Evolutionary conservation across 371 early-diverging fungal species (phyloP).

Genomic region (Dinochytrium kinnereticum): DNA sequence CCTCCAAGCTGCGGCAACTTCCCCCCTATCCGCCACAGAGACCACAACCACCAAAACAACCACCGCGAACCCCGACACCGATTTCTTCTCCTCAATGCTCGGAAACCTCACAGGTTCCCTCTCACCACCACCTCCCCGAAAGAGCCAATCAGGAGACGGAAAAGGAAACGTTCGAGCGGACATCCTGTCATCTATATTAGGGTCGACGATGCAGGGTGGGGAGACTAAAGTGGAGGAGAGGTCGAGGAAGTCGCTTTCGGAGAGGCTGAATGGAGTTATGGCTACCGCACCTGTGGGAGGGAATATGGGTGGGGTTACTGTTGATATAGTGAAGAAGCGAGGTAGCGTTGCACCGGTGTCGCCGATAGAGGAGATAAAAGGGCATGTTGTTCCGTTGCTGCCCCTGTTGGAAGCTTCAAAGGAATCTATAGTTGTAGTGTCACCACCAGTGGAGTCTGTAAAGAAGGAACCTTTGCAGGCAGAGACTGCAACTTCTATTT

Average conservation of each 20-base stretch:
- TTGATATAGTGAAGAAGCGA: not conserved
- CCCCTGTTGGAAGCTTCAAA: too few relatives aligned
- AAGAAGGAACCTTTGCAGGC: too few relatives aligned
- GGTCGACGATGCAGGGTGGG: not conserved
- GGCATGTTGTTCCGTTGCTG: too few relatives aligned
- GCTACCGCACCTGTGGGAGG: not conserved
- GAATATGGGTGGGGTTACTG: not conserved
- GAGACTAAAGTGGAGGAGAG: not conserved
- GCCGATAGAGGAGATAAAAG: not conserved
- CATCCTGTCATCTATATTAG: not conserved
- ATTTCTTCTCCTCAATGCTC: constrained; percentile 28
- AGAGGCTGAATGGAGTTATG: not conserved
- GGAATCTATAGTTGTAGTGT: too few relatives aligned
- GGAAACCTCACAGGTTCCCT: constrained; percentile 1
- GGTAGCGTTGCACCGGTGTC: not conserved
- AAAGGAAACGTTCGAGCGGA: not conserved
- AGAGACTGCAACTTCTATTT: too few relatives aligned
- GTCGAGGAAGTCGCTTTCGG: constrained; percentile 4
- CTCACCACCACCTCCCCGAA: constrained; percentile 12
- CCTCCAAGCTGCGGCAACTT: constrained; percentile 18
- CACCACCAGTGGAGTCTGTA: too few relatives aligned
- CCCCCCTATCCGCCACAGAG: not conserved
- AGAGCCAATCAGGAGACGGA: not conserved
- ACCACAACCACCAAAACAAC: not conserved
- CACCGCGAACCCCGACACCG: constrained; percentile 11